A percentile compares a stretch with the other conserved stretches of the same genome.
Conservation (phyloP, 192 early-diverging fungal genomes). For the Backusella mclennaniae region DNA sequence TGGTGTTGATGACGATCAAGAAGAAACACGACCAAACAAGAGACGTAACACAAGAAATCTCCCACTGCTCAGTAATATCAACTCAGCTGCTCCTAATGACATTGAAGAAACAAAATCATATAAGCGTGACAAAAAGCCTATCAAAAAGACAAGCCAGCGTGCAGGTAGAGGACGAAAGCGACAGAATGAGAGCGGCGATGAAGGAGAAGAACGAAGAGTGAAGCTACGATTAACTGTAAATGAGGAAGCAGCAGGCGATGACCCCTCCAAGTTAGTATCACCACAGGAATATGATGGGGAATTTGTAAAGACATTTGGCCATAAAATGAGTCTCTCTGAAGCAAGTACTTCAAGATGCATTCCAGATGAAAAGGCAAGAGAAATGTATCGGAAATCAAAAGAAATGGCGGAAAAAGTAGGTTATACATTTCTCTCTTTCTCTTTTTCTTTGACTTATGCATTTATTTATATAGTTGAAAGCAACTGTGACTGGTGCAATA, state of each 20-base stretch:
- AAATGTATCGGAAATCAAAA: constrained; percentile 51
- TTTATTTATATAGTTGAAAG: neutral
- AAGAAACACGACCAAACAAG: too few relatives aligned
- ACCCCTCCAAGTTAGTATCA: neutral
- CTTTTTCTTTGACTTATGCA: too few relatives aligned
- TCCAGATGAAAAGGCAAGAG: constrained; percentile 52
- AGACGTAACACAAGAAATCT: too few relatives aligned
- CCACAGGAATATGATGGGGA: constrained; percentile 12
- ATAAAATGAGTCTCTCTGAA: constrained; percentile 49
- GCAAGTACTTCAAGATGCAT: constrained; percentile 52
- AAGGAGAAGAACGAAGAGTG: neutral
- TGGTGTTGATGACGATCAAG: too few relatives aligned
- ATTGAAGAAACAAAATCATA: too few relatives aligned
- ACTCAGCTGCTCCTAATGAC: too few relatives aligned
- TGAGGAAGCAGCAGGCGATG: neutral
- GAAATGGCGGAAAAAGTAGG: constrained; percentile 30
- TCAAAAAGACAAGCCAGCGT: neutral
- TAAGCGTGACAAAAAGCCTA: neutral
- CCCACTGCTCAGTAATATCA: too few relatives aligned
- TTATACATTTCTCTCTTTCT: too few relatives aligned
- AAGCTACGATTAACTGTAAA: neutral
- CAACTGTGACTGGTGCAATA: neutral
- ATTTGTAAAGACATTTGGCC: constrained; percentile 42
- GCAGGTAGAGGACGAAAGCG: neutral
- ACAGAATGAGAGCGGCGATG: neutral